Evolutionary conservation across 768 basidiomycete species (phyloP).

Genomic region (Tylopilus cervinicoccineus): DNA sequence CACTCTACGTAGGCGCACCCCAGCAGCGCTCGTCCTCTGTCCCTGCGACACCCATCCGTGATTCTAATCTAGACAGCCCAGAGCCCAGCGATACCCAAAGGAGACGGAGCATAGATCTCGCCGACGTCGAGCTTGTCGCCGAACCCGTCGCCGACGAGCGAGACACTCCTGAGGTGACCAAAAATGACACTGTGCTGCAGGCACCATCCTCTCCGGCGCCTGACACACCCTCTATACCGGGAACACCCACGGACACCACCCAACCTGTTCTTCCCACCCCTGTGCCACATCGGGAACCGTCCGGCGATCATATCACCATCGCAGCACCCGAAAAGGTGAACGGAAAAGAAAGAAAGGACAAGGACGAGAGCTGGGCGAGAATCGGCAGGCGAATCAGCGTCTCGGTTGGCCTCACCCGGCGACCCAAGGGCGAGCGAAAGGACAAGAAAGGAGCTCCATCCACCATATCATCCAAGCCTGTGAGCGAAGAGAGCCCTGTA

Average conservation of each 20-base stretch:
- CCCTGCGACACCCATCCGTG: slow-evolving; percentile 39
- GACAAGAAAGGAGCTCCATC: slow-evolving; percentile 26
- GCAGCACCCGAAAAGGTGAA: slow-evolving; percentile 31
- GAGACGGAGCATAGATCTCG: slow-evolving; percentile 32
- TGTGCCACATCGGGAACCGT: slow-evolving; percentile 1
- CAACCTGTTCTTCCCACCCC: slow-evolving; percentile 4
- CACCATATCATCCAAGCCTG: slow-evolving; percentile 28
- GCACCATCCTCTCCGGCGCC: neutral
- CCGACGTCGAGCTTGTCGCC: slow-evolving; percentile 31
- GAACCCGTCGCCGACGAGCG: slow-evolving; percentile 5
- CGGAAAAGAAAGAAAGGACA: slow-evolving; percentile 36
- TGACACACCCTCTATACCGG: slow-evolving; percentile 13
- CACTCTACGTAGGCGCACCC: slow-evolving; percentile 24
- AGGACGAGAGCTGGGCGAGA: slow-evolving; percentile 56
- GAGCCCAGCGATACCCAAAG: slow-evolving; percentile 22
- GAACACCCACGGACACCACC: slow-evolving; percentile 11
- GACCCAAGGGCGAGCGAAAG: slow-evolving; percentile 34
- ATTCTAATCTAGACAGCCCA: slow-evolving; percentile 31
- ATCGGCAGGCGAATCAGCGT: slow-evolving; percentile 61
- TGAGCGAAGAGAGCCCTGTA: slow-evolving; percentile 15
- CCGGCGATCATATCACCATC: slow-evolving; percentile 36
- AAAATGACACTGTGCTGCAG: slow-evolving; percentile 2
- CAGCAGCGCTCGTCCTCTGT: slow-evolving; percentile 57
- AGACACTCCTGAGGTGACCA: neutral
- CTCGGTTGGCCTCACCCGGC: slow-evolving; percentile 44